Percentiles rank a stretch among this genome's conserved stretches.
phyloP scores from a whole-genome alignment of 108 stramenopile genomes.

The Heterococcus sp. region DNA sequence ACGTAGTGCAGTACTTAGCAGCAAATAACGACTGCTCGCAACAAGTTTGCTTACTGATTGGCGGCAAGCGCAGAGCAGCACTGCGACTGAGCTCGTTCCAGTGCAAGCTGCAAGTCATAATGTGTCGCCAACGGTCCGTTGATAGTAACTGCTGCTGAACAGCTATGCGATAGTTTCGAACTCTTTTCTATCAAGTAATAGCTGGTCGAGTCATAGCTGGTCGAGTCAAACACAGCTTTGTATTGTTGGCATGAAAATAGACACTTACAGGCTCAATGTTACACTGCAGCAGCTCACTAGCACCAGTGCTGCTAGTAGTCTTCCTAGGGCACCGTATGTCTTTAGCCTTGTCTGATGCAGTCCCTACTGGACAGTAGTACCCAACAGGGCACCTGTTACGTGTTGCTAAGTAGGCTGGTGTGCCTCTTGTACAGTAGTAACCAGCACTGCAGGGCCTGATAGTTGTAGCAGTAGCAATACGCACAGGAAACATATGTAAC shows the following conservation, averaged over 20 bases:
- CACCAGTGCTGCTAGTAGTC: conserved; percentile 61
- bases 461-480: no score
- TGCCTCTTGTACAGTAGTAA: conserved; percentile 65
- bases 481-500: no score
- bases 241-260: background rate
- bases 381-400: conserved; percentile 68
- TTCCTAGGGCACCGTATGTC: conserved; percentile 63
- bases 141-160: no score
- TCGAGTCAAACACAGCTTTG: background rate
- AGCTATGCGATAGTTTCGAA: no score
- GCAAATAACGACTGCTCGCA: background rate
- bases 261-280: conserved; percentile 35
- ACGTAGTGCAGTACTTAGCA: background rate
- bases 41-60: no score
- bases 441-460: conserved; percentile 59
- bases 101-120: no score
- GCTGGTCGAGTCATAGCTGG: background rate
- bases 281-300: conserved; percentile 55
- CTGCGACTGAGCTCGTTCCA: no score
- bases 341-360: conserved; percentile 45
- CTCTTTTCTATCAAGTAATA: background rate
- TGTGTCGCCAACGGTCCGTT: no score
- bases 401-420: conserved; percentile 35
- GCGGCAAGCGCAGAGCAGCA: no score
- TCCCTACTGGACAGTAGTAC: conserved; percentile 68